phyloP scores from a whole-genome alignment of 176 grass and related monocot species.

The Carex kokanica region DNA sequence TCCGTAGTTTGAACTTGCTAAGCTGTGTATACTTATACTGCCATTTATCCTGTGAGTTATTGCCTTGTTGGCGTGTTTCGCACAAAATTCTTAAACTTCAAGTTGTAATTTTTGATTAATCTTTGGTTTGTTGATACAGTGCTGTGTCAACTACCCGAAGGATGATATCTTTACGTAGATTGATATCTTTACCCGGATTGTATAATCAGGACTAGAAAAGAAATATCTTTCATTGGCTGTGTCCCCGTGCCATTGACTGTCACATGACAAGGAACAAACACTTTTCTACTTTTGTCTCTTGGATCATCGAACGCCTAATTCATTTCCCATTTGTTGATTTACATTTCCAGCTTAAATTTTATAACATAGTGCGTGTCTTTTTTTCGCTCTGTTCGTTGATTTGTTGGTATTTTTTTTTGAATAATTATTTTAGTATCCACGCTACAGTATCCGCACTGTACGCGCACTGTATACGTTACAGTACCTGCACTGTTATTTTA shows the following conservation, averaged over 20 bases:
- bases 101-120: not conserved
- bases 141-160: not conserved
- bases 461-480: too few relatives aligned
- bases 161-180: not conserved
- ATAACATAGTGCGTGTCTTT: not conserved
- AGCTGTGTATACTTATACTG: not conserved
- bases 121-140: not conserved
- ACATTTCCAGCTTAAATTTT: not conserved
- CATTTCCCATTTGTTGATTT: not conserved
- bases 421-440: too few relatives aligned
- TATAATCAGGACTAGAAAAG: not conserved
- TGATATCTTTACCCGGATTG: not conserved
- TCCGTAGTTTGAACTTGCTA: not conserved
- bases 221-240: conserved; percentile 1
- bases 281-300: not conserved
- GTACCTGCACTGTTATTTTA: too few relatives aligned
- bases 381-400: not conserved
- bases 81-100: not conserved
- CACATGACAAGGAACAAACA: not conserved
- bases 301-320: not conserved
- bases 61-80: not conserved
- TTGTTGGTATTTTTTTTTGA: not conserved
- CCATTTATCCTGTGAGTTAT: not conserved
- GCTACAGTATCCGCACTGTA: too few relatives aligned
- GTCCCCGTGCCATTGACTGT: not conserved